These are phyloP conservation scores for Coelastrella sp. DNA, from an alignment of 139 green algal genomes.

Conservation along the genomic window DNA sequence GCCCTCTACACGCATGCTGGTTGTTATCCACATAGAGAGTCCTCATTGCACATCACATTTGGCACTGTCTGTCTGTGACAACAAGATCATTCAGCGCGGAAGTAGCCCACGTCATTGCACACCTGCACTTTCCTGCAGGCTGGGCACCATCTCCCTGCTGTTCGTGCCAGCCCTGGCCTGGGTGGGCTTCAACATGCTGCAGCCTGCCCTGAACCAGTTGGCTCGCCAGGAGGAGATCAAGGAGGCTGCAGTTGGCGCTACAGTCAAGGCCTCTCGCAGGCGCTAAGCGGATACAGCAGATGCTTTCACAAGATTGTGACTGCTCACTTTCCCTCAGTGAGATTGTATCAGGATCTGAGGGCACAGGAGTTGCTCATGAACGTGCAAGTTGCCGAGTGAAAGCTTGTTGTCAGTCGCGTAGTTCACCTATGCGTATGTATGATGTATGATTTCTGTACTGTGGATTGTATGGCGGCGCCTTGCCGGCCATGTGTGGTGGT, in stretches of 20 bases:
- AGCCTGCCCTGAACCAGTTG: constrained; percentile 74
- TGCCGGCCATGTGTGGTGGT: not conserved
- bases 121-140: constrained; percentile 51
- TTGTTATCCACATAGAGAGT: constrained; percentile 30
- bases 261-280: constrained; percentile 6
- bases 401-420: no score
- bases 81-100: no score
- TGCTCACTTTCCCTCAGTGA: not conserved
- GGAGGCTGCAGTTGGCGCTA: constrained; percentile 49
- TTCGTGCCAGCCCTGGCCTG: constrained; percentile 78
- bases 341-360: not conserved
- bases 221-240: constrained; percentile 70
- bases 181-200: constrained; percentile 85
- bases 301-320: not conserved
- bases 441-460: not conserved
- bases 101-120: no score
- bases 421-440: not conserved
- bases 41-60: no score
- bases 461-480: not conserved
- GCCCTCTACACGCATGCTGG: not conserved
- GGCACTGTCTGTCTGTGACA: not conserved
- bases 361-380: no score
- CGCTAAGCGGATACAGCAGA: not conserved
- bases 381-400: no score
- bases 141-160: constrained; percentile 61